Evolutionary conservation across 306 rosid genomes (phyloP), one percentile per base, ranked within the genome.

Genomic region (Fagus crenata): DNA sequence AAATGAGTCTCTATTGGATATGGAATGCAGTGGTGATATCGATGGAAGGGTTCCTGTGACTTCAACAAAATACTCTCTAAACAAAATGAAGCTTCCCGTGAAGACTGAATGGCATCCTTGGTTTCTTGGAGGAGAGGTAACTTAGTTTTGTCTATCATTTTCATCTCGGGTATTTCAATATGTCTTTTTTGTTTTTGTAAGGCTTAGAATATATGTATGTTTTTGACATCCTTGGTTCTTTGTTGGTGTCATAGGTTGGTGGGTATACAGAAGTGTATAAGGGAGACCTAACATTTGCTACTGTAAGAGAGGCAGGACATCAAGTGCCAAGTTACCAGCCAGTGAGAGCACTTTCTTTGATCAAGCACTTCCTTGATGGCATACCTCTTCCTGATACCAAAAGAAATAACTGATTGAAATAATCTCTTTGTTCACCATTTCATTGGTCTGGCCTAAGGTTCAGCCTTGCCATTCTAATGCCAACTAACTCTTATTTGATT

Each of bases 41-140:
- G 98, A 95, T 67, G 97, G 93, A 84, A 84, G 92, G 61, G 97
- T 95, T 74, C 93, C 98, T 0, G 82, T 95, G 15, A 95, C 98
- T 81, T 95, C 98, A 65, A 92, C 98, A 53, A 89, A 88, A 84
- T 80, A 95, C 82, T 90, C 98, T 0, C 41, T 95, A 39, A 74
- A 85, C 2, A 78, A 85, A 69, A 55, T 95, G 93, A 86, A 88
- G 1, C 92, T 95, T 53, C 84, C 93, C 0, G 61, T 88, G n/a
- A 75, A 83, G 81, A 86, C 84, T 41, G 8, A 2, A 55, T 92
- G 97, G 97, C 85, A 85, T 77, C 88, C 98, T 5, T 95, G 98
- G 98, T 80, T 77, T 40, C 32, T 87, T 40, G 22, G 12, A 28
- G 80, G 86, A 81, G 93, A 94, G 90, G 98, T 91, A 90, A 46